Base-by-base conservation (phyloP, 176 grass and related monocot species). In the Neostapfia colusana region DNA sequence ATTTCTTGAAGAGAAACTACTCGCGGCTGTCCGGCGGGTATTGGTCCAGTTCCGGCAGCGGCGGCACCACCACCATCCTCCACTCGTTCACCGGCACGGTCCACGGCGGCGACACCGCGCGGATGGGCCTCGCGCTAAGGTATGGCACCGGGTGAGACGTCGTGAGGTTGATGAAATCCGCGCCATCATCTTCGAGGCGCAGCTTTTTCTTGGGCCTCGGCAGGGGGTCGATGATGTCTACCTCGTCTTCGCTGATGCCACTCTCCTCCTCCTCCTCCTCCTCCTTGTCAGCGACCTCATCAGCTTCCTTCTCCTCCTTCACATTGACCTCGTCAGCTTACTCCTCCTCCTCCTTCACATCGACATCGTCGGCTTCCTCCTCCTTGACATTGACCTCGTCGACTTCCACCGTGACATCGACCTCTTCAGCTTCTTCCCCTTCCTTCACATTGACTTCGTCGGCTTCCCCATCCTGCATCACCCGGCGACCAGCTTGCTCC, bases 1-100 rank as follows among this genome's bases (percentile, higher is more conserved):
- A 70, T 71, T 87, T 93, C 20, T 69, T 78, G 69, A 83, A 86
- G 21, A 97, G 75, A 48, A 82, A 86, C 93, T 90, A 93, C 20
- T 91, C 90, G 25, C 11, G 82, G 61, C 21, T 56, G 53, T 93
- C 83, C 63, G 64, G 83, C 7, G 85, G 74, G 68, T 80, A 82
- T 31, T 97, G 78, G 9, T 83, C 85, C 8, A 93, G 6, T 81
- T 93, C 93, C 2, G 86, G 62, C 45, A 82, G 64, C 34, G 85
- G 79, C 6, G 83, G 77, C 67, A 56, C 63, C 15, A 79, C 81
- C 39, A 82, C 74, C 26, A 91, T 51, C 72, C 50, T 65, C 65
- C 79, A 72, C 18, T 86, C 85, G 76, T 68, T 89, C 45, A 38
- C 49, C 43, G 63, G 75, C 49, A 80, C 76, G 26, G 57, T 40